Evolutionary conservation across 2,329 filamentous ascomycete genomes (phyloP).

Genomic region (Colletotrichum simmondsii): DNA sequence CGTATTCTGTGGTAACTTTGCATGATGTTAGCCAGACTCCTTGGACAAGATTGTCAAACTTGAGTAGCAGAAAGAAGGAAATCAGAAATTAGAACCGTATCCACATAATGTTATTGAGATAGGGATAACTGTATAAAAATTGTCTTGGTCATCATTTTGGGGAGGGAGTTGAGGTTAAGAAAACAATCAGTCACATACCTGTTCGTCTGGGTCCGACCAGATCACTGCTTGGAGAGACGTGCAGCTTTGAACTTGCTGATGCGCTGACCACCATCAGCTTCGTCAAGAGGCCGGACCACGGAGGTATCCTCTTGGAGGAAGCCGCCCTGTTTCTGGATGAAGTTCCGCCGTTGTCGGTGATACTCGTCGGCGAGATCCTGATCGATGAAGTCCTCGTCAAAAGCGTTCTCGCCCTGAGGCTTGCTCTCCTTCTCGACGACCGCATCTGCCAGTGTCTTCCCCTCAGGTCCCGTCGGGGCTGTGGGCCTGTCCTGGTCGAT

Average conservation of each 20-base stretch:
- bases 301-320: constrained; percentile 80
- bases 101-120: constrained; percentile 28
- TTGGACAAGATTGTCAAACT: neutral
- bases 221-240: constrained; percentile 65
- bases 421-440: constrained; percentile 65
- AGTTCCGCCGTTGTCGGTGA: constrained; percentile 81
- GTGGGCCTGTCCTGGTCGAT: constrained; percentile 48
- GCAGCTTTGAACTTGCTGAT: constrained; percentile 82
- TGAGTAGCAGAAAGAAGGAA: neutral
- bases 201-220: constrained; percentile 35
- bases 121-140: constrained; percentile 34
- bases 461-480: constrained; percentile 61
- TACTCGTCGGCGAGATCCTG: constrained; percentile 87
- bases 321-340: constrained; percentile 86
- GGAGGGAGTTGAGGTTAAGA: neutral
- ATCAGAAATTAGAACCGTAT: constrained; percentile 3
- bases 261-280: constrained; percentile 71
- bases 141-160: constrained; percentile 32
- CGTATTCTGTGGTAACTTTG: neutral
- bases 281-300: constrained; percentile 73
- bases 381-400: constrained; percentile 74
- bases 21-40: neutral
- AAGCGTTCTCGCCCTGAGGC: constrained; percentile 38
- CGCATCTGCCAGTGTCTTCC: constrained; percentile 67
- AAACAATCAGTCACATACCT: constrained; percentile 28